These are phyloP conservation scores for Carex myosuroides DNA, from an alignment of 176 grass and related monocot species.

Conservation along the genomic window DNA sequence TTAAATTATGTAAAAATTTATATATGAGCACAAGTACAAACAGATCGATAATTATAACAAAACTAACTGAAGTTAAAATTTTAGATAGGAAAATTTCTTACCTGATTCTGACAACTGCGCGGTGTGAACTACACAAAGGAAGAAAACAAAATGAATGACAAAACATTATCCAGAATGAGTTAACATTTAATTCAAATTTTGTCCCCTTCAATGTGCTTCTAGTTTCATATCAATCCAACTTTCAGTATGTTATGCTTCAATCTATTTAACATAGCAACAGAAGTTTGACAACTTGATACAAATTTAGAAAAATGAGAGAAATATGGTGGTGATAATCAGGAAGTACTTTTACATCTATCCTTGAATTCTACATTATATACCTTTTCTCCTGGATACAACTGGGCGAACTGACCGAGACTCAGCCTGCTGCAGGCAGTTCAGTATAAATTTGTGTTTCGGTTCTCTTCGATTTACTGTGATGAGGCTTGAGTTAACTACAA, in stretches of 20 bases:
- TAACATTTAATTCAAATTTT: neutral
- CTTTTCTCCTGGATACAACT: constrained; percentile 4
- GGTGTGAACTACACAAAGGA: constrained; percentile 17
- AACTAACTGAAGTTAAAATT: neutral
- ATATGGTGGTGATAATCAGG: neutral
- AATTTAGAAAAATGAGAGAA: neutral
- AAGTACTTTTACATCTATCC: neutral
- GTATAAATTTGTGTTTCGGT: neutral
- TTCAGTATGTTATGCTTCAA: neutral
- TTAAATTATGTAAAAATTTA: constrained; percentile 3
- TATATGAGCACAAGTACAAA: neutral
- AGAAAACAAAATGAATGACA: neutral
- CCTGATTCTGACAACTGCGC: neutral
- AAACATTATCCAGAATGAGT: neutral
- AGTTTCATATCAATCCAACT: neutral
- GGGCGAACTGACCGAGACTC: constrained; percentile 10
- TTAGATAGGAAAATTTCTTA: neutral
- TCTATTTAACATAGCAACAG: neutral
- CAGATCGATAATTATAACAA: neutral
- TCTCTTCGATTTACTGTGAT: neutral
- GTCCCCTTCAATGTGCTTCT: neutral
- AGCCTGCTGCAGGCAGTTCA: neutral
- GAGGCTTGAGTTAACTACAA: neutral
- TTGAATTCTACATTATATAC: neutral
- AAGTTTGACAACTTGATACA: neutral